Base-by-base conservation (phyloP, 805 yeast genomes). In the Ogataea glucozyma region DNA sequence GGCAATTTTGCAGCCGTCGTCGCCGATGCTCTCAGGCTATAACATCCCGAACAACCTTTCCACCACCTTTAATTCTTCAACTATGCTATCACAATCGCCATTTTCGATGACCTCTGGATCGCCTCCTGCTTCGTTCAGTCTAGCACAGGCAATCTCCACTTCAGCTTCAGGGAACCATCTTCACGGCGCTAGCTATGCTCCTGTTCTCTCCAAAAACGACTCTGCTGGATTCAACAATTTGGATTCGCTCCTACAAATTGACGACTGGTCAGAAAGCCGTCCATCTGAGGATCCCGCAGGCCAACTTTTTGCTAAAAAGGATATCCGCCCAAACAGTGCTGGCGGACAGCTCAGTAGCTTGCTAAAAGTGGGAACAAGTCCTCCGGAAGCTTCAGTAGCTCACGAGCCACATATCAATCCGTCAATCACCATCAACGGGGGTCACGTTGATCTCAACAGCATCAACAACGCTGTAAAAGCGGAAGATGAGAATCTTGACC, bases 1-100 rank as follows among this genome's bases (percentile, higher is more conserved):
- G 52, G 88, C 87, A 0, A 68, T 67, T n/a, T 60, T 72, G 9
- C 61, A 54, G 14, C 74, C 76, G 5, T 65, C 74, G 0, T 76
- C 84, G 0, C 77, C 80, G 11, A 55, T 49, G 58, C 61, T 64
- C 54, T 48, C 56, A 4, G 65, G 67, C 3, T 69, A 74, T 8
- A 55, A 62, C 7, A 53, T 63, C 12, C 53, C 76, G 26, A 37
- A 21, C 27, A 43, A 43, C 30, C 16, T 41, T 20, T 62, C 76
- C 2, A 49, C 65, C 8, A 65, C 73, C 1, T 52, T 69, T 39
- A 49, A 53, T 23, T 49, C 53, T 3, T 44, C 46, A 4, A 60
- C 61, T 3, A 34, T 55, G 34, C 57, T 64, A 2, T 72, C 72
- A 4, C 70, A 66, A 34, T 66, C 70, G 1, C 67, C 66, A 2